Conservation (phyloP, 1,284 basidiomycete species). For the Rhizopogon parksii region DNA sequence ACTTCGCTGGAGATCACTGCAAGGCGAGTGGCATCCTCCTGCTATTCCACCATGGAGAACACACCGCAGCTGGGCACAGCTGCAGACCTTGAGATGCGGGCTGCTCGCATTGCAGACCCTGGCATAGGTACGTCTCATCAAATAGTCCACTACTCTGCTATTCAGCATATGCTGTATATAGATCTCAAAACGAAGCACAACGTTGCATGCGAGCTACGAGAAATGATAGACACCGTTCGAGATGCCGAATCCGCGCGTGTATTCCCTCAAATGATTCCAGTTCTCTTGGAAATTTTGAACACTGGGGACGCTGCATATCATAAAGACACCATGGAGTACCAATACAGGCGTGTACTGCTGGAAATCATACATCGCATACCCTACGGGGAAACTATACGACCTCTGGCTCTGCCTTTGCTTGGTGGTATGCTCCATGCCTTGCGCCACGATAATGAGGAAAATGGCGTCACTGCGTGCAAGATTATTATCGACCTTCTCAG, state of each 20-base stretch:
- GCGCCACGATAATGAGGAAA: conserved; percentile 94
- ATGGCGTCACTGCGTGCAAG: conserved; percentile 88
- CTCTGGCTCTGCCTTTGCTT: conserved; percentile 68
- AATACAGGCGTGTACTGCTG: conserved; percentile 79
- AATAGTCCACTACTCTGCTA: background rate
- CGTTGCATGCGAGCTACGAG: conserved; percentile 76
- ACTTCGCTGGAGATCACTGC: conserved; percentile 7
- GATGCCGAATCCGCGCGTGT: conserved; percentile 76
- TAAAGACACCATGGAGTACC: conserved; percentile 78
- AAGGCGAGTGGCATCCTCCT: conserved; percentile 5
- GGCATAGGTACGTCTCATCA: conserved; percentile 44
- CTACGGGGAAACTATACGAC: conserved; percentile 71
- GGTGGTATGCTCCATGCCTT: conserved; percentile 76
- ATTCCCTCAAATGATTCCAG: conserved; percentile 70
- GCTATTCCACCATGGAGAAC: conserved; percentile 33
- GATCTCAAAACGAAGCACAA: conserved; percentile 66
- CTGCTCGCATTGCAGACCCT: conserved; percentile 67
- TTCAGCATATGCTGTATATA: conserved; percentile 21
- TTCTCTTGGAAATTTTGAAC: conserved; percentile 73
- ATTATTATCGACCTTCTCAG: conserved; percentile 81
- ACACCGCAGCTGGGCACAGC: conserved; percentile 40
- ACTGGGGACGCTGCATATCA: conserved; percentile 72
- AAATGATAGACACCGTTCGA: conserved; percentile 78
- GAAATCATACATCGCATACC: conserved; percentile 89
- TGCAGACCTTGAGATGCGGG: conserved; percentile 61